phyloP scores from a whole-genome alignment of 768 basidiomycete species.

The Lentinus brumalis region DNA sequence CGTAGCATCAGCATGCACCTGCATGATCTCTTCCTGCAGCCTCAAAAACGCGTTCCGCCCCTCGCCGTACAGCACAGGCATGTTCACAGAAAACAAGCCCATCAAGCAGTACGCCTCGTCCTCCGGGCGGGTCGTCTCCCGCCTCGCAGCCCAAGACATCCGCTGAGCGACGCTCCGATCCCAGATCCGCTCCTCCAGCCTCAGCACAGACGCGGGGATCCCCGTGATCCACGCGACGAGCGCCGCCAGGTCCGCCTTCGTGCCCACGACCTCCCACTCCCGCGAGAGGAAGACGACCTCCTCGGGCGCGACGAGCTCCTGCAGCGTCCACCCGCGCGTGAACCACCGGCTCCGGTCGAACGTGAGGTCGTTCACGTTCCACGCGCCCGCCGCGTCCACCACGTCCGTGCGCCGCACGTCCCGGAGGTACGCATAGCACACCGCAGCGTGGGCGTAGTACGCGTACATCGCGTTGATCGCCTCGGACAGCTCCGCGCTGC shows the following conservation, averaged over 20 bases:
- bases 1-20: background rate
- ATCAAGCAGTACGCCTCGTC: background rate
- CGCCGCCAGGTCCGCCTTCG: background rate
- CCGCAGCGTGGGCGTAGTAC: background rate
- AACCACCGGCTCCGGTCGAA: background rate
- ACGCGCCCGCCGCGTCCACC: background rate
- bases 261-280: background rate
- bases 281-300: background rate
- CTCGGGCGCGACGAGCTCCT: background rate
- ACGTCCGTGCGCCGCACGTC: background rate
- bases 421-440: slow-evolving; percentile 4
- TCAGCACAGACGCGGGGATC: background rate
- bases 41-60: background rate
- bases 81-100: background rate
- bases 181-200: background rate
- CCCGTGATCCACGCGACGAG: background rate
- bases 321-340: slow-evolving; percentile 5
- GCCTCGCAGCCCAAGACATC: background rate
- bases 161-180: background rate
- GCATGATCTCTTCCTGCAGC: background rate
- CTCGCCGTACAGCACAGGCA: background rate
- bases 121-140: background rate
- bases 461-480: slow-evolving; percentile 12
- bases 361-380: too few species aligned
- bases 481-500: slow-evolving; percentile 8